A percentile compares a stretch with the other conserved stretches of the same genome.
These are phyloP conservation scores for Magnolia sinica DNA, from an alignment of 164 flowering plant genomes.

Conservation along the genomic window DNA sequence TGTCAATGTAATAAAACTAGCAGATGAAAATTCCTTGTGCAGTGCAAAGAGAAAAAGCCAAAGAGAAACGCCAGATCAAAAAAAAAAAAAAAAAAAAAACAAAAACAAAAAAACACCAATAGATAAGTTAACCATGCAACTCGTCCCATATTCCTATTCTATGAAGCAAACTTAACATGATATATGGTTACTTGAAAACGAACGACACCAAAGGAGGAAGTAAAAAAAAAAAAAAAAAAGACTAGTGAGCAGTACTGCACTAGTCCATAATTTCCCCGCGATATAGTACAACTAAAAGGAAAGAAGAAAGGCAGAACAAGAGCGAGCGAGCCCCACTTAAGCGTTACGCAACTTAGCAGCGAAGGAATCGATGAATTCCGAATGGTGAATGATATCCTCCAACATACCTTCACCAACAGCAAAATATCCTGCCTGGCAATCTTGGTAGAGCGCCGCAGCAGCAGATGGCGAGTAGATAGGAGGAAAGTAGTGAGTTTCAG, in stretches of 20 bases:
- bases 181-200: not conserved
- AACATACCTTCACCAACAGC: conserved; percentile 17
- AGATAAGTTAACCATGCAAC: not conserved
- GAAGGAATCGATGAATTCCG: conserved; percentile 38
- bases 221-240: not conserved
- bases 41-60: not conserved
- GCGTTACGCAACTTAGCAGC: conserved; percentile 44
- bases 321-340: conserved; percentile 6
- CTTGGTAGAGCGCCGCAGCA: not conserved
- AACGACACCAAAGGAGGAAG: not conserved
- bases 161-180: not conserved
- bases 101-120: not conserved
- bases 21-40: too few species aligned
- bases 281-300: not conserved
- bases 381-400: conserved; percentile 45
- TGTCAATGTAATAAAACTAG: too few species aligned
- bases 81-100: too few species aligned
- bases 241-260: not conserved
- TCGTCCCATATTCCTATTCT: too few species aligned
- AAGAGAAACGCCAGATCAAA: not conserved
- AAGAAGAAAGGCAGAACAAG: not conserved
- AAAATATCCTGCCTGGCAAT: not conserved
- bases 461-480: not conserved
- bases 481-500: conserved; percentile 5
- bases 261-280: too few species aligned